phyloP scores from a whole-genome alignment of 495 filamentous ascomycete genomes.

The Neurospora sp. region DNA sequence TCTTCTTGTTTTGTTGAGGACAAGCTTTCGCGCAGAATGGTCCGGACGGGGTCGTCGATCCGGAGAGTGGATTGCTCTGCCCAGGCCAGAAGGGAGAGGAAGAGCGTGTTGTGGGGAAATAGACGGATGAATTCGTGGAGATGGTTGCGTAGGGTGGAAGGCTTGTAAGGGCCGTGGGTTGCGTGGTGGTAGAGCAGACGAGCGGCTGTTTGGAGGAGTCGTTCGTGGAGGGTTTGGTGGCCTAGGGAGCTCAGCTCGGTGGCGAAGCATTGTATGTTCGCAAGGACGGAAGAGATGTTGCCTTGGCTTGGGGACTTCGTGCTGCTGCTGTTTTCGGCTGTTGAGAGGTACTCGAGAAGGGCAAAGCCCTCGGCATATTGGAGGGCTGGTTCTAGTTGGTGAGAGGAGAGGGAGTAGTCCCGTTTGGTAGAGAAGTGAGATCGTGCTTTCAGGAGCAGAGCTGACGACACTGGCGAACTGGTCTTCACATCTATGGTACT shows the following conservation, averaged over 20 bases:
- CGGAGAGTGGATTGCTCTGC: conserved; percentile 51
- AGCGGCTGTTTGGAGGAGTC: conserved; percentile 55
- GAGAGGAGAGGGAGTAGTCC: conserved; percentile 44
- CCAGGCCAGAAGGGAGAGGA: conserved; percentile 62
- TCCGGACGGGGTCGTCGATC: conserved; percentile 63
- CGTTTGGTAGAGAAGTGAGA: conserved; percentile 47
- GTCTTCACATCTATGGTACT: not conserved
- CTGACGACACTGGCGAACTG: conserved; percentile 17
- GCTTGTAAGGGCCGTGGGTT: conserved; percentile 49
- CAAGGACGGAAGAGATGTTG: conserved; percentile 40
- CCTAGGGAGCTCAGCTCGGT: conserved; percentile 33
- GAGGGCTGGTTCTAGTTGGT: conserved; percentile 33
- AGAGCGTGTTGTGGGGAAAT: conserved; percentile 71
- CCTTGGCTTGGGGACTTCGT: conserved; percentile 30
- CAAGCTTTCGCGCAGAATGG: conserved; percentile 37
- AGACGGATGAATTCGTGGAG: conserved; percentile 46
- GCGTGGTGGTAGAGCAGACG: conserved; percentile 61
- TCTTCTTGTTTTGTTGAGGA: conserved; percentile 25
- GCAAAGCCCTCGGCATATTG: conserved; percentile 50
- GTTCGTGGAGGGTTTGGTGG: conserved; percentile 45
- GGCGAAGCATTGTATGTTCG: conserved; percentile 26
- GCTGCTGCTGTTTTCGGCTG: conserved; percentile 17
- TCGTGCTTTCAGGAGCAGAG: conserved; percentile 44
- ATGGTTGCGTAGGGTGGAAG: conserved; percentile 47
- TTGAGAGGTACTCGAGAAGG: conserved; percentile 51